phyloP scores from a whole-genome alignment of 1,139 yeast genomes.

The Debaryomyces sp. region DNA sequence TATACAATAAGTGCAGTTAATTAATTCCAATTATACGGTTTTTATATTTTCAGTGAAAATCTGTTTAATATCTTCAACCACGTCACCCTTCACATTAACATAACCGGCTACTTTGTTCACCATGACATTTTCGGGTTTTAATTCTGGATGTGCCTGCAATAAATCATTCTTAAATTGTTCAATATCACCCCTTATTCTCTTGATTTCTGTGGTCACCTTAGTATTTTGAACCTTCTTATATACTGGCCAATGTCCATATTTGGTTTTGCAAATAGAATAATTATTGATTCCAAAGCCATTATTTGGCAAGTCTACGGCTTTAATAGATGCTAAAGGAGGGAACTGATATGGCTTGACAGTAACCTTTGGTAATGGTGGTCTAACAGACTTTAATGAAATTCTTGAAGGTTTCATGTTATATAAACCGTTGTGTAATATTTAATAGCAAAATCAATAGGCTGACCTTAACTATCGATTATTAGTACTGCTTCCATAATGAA shows the following conservation, averaged over 20 bases:
- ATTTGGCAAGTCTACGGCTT: conserved; percentile 35
- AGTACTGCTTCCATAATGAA: background rate
- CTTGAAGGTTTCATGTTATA: conserved; percentile 30
- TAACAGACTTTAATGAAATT: conserved; percentile 26
- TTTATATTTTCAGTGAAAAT: conserved; percentile 27
- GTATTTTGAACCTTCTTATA: conserved; percentile 61
- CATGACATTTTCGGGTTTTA: conserved; percentile 46
- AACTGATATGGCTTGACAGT: conserved; percentile 25
- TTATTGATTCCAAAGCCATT: conserved; percentile 45
- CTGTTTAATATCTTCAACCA: conserved; percentile 44
- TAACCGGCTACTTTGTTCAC: conserved; percentile 44
- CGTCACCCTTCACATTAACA: conserved; percentile 61
- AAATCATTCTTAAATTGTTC: conserved; percentile 61
- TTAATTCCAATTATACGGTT: background rate
- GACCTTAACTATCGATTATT: background rate
- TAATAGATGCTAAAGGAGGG: conserved; percentile 31
- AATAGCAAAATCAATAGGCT: background rate
- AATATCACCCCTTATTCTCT: conserved; percentile 64
- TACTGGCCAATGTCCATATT: conserved; percentile 69
- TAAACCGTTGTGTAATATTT: background rate
- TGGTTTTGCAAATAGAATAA: conserved; percentile 57
- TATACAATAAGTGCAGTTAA: conserved; percentile 1
- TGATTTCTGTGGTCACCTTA: conserved; percentile 61
- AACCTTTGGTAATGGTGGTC: conserved; percentile 23
- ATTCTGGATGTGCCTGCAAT: conserved; percentile 45